Evolutionary conservation across 1,139 yeast genomes (phyloP).

Genomic region (Taiozyma sp.): DNA sequence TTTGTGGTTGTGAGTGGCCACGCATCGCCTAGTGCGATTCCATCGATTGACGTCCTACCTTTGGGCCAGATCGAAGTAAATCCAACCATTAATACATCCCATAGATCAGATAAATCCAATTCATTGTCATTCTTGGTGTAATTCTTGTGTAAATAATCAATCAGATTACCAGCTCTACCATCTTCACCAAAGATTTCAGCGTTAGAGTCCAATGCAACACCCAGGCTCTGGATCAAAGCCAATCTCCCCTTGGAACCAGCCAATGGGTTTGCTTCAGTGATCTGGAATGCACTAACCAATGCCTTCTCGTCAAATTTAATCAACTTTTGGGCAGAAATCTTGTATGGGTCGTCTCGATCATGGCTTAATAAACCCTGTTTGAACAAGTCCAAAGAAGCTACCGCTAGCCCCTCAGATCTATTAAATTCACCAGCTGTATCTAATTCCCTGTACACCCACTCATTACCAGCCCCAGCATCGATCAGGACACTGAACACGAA

Average conservation of each 20-base stretch:
- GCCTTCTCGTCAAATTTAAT: constrained; percentile 26
- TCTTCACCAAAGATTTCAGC: constrained; percentile 37
- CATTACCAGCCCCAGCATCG: constrained; percentile 60
- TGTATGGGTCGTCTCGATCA: constrained; percentile 29
- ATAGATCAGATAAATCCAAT: constrained; percentile 39
- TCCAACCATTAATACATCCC: constrained; percentile 48
- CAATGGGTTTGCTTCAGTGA: constrained; percentile 37
- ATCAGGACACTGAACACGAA: constrained; percentile 51
- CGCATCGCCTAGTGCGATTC: constrained; percentile 50
- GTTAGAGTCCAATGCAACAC: constrained; percentile 34
- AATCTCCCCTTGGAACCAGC: constrained; percentile 49
- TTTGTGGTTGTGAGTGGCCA: constrained; percentile 39
- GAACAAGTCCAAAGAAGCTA: constrained; percentile 50
- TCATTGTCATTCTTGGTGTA: constrained; percentile 10
- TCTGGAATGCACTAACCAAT: constrained; percentile 38
- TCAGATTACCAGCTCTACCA: constrained; percentile 49
- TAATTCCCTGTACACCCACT: constrained; percentile 40
- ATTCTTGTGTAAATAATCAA: constrained; percentile 36
- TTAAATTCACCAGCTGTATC: constrained; percentile 26
- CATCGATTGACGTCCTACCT: constrained; percentile 43
- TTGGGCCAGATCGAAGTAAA: constrained; percentile 55
- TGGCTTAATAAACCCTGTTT: constrained; percentile 40
- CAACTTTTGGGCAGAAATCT: constrained; percentile 39
- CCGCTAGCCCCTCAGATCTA: constrained; percentile 57
- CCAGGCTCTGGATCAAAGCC: constrained; percentile 38